phyloP scores from a whole-genome alignment of 2,329 filamentous ascomycete genomes.

The Ophiocordyceps robertsii region DNA sequence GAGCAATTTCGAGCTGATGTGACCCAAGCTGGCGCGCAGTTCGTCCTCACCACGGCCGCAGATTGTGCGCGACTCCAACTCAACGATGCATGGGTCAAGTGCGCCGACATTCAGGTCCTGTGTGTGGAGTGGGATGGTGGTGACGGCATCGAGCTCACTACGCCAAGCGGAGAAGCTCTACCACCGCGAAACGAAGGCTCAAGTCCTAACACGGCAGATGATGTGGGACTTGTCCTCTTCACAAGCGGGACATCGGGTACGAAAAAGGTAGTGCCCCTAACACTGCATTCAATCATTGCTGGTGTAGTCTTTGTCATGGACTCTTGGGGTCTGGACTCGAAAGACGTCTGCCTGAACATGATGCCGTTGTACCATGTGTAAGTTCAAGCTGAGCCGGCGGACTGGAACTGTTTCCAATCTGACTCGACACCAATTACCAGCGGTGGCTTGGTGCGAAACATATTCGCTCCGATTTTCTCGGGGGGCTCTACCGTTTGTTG shows the following conservation, averaged over 20 bases:
- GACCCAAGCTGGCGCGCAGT: conserved; percentile 28
- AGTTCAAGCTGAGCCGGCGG: conserved; percentile 7
- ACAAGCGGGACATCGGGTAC: conserved; percentile 44
- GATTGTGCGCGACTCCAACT: conserved; percentile 27
- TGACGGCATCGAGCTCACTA: conserved; percentile 20
- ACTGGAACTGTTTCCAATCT: not conserved
- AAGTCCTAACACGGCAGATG: conserved; percentile 27
- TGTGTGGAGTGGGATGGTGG: conserved; percentile 22
- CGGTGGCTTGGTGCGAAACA: conserved; percentile 38
- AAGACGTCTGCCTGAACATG: conserved; percentile 42
- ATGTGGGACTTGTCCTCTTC: conserved; percentile 38
- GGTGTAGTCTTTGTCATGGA: conserved; percentile 38
- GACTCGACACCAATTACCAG: conserved; percentile 11
- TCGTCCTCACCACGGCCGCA: conserved; percentile 28
- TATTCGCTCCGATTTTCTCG: conserved; percentile 40
- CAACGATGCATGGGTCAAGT: conserved; percentile 11
- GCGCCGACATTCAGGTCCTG: conserved; percentile 23
- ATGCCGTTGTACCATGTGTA: conserved; percentile 46
- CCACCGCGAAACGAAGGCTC: conserved; percentile 1
- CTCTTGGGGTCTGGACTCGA: conserved; percentile 33
- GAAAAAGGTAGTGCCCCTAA: conserved; percentile 44
- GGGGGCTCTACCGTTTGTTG: conserved; percentile 41
- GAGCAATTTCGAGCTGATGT: conserved; percentile 39
- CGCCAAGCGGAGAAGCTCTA: conserved; percentile 5
- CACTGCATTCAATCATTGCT: conserved; percentile 32